phyloP scores from a whole-genome alignment of 2,329 filamentous ascomycete species.

The Monosporascus ibericus region DNA sequence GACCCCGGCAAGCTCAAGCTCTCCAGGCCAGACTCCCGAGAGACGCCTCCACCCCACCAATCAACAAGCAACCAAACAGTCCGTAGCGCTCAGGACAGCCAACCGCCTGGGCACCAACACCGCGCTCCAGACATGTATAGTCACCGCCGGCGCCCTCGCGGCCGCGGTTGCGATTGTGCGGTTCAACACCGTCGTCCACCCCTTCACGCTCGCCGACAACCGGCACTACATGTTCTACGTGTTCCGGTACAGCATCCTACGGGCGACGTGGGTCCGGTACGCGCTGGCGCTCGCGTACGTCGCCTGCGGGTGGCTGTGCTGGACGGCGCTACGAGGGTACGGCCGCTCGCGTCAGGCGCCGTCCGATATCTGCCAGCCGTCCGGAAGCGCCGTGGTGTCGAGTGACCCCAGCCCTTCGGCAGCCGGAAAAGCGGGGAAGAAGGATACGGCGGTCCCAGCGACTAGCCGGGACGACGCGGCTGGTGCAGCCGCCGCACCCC shows the following conservation, averaged over 20 bases:
- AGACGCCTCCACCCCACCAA: not conserved
- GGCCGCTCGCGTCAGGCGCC: not conserved
- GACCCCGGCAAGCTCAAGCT: not conserved
- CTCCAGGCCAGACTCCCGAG: too few relatives aligned
- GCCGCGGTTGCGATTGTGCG: constrained; percentile 49
- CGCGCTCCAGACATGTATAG: constrained; percentile 28
- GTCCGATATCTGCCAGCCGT: too few relatives aligned
- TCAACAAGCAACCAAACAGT: not conserved
- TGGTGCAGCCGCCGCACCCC: constrained; percentile 22
- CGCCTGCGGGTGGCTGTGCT: constrained; percentile 60
- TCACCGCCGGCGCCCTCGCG: constrained; percentile 28
- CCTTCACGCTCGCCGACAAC: constrained; percentile 94
- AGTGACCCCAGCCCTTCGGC: not conserved
- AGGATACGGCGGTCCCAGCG: constrained; percentile 1
- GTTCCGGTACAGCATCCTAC: constrained; percentile 75
- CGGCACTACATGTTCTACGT: constrained; percentile 96
- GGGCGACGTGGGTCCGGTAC: constrained; percentile 58
- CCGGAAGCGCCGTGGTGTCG: too few relatives aligned
- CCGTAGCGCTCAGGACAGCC: constrained; percentile 7
- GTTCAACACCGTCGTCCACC: constrained; percentile 89
- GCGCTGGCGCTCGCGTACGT: constrained; percentile 65
- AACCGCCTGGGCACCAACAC: constrained; percentile 26
- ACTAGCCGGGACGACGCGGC: constrained; percentile 15
- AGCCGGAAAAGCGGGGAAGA: not conserved
- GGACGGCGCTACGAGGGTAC: constrained; percentile 53